These are phyloP conservation scores for Xylaria sp. DNA, from an alignment of 2,329 filamentous ascomycete species.

Conservation along the genomic window DNA sequence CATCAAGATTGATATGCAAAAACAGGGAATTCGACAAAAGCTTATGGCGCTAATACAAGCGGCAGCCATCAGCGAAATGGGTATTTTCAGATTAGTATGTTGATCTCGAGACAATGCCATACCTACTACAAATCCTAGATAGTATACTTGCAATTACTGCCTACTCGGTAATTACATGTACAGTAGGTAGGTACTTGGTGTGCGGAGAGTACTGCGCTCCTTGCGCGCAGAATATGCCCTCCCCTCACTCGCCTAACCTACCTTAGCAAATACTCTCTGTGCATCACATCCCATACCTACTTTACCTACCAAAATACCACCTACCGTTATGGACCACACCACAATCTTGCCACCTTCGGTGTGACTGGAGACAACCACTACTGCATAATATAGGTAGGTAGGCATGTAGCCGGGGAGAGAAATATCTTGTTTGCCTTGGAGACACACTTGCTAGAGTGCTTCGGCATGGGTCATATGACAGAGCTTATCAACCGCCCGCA, in stretches of 20 bases:
- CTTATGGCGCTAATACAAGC: conserved; percentile 13
- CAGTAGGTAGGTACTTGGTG: neutral
- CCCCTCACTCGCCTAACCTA: conserved; percentile 9
- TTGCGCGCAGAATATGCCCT: too few relatives aligned
- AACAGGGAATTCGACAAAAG: conserved; percentile 15
- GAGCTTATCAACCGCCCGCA: conserved; percentile 35
- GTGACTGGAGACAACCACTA: conserved; percentile 32
- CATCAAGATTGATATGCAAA: conserved; percentile 4
- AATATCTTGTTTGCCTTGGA: conserved; percentile 30
- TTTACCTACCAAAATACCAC: too few relatives aligned
- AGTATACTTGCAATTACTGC: too few relatives aligned
- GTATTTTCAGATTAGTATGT: conserved; percentile 9
- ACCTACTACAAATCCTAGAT: neutral
- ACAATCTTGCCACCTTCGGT: conserved; percentile 23
- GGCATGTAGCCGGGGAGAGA: neutral
- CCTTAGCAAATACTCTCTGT: neutral
- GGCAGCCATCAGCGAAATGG: neutral
- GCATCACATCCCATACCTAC: conserved; percentile 1
- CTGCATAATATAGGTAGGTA: conserved; percentile 12
- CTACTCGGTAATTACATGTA: neutral
- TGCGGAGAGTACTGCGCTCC: neutral
- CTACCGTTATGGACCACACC: conserved; percentile 20
- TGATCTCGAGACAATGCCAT: neutral
- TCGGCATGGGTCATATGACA: conserved; percentile 37
- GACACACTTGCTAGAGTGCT: conserved; percentile 27